Conservation (phyloP, 495 filamentous ascomycete species). For the Venustampulla echinocandica region DNA sequence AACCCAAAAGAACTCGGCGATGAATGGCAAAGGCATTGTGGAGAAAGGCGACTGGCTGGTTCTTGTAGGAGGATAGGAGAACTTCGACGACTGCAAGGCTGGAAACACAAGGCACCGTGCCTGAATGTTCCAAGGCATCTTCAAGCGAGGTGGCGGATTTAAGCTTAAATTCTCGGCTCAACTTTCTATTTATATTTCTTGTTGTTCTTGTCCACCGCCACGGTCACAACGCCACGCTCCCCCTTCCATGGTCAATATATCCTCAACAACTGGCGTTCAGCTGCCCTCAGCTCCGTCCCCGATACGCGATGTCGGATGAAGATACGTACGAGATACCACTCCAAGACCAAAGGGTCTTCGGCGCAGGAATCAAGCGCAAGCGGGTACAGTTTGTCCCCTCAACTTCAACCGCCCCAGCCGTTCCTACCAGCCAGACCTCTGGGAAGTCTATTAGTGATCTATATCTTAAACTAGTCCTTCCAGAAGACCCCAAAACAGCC, state of each 20-base stretch:
- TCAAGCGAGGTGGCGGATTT: constrained; percentile 8
- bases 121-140: background rate
- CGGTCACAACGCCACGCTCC: too few species aligned
- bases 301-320: constrained; percentile 18
- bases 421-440: constrained; percentile 36
- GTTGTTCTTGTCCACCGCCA: too few species aligned
- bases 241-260: too few species aligned
- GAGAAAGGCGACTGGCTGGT: background rate
- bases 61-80: too few species aligned
- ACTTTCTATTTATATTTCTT: too few species aligned
- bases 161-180: constrained; percentile 11
- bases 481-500: constrained; percentile 25
- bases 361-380: constrained; percentile 67
- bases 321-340: constrained; percentile 44
- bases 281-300: constrained; percentile 1
- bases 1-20: constrained; percentile 50
- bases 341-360: constrained; percentile 68
- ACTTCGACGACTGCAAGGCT: too few species aligned
- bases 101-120: too few species aligned
- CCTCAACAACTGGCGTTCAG: too few species aligned
- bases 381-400: constrained; percentile 69
- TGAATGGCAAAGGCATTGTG: constrained; percentile 71
- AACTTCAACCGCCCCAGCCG: constrained; percentile 36
- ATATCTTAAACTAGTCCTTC: constrained; percentile 67
- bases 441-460: constrained; percentile 44